Percentiles rank a stretch among this genome's conserved stretches.
Evolutionary conservation across 495 filamentous ascomycete genomes (phyloP).

Genomic region (Aspergillus egyptiacus): DNA sequence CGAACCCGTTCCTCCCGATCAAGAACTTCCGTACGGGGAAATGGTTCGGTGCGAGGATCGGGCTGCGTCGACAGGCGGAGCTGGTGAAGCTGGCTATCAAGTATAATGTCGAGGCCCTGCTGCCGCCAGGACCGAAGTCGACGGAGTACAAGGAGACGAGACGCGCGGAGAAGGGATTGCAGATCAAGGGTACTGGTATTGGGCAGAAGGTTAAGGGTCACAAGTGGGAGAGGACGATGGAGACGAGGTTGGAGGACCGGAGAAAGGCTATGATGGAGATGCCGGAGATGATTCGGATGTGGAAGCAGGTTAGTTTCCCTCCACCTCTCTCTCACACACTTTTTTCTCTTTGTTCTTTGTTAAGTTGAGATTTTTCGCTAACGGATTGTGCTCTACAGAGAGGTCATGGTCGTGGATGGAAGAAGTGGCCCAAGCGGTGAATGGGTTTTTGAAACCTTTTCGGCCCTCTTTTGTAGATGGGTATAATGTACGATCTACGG

Average conservation of each 20-base stretch:
- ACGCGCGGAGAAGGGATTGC: slow-evolving; percentile 64
- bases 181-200: slow-evolving; percentile 83
- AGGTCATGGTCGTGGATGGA: slow-evolving; percentile 85
- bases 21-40: slow-evolving; percentile 65
- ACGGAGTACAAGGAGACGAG: slow-evolving; percentile 60
- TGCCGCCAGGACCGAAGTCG: slow-evolving; percentile 73
- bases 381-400: slow-evolving; percentile 44
- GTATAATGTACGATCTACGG: slow-evolving; percentile 23
- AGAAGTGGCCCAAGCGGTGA: slow-evolving; percentile 70
- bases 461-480: slow-evolving; percentile 3
- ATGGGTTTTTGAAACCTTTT: background rate
- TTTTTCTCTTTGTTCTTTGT: background rate
- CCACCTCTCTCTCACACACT: no score
- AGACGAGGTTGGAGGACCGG: slow-evolving; percentile 75
- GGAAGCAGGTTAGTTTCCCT: slow-evolving; percentile 85
- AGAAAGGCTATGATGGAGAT: slow-evolving; percentile 90
- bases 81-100: slow-evolving; percentile 78
- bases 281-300: slow-evolving; percentile 81
- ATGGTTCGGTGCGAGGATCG: slow-evolving; percentile 77
- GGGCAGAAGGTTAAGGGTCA: slow-evolving; percentile 95
- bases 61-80: slow-evolving; percentile 82
- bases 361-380: slow-evolving; percentile 11
- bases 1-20: slow-evolving; percentile 70
- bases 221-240: slow-evolving; percentile 81
- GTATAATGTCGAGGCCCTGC: slow-evolving; percentile 74